Conservation (phyloP, 2,329 filamentous ascomycete species). For the Trichophyton rubrum region DNA sequence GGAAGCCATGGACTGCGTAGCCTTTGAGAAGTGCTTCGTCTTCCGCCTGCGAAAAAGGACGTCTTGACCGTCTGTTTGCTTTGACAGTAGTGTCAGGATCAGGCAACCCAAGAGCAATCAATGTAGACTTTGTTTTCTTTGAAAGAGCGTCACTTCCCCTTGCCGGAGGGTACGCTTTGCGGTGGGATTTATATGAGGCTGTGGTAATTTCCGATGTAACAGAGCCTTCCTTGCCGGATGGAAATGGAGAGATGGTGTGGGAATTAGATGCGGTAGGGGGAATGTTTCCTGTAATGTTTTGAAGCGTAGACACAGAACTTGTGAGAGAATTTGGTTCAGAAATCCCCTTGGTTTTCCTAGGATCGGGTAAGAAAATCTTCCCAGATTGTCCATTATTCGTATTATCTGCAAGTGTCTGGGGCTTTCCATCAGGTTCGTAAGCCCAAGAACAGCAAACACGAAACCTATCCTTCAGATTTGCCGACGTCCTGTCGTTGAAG, state of each 20-base stretch:
- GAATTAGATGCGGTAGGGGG: neutral
- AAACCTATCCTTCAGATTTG: slow-evolving; percentile 51
- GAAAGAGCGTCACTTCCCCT: slow-evolving; percentile 22
- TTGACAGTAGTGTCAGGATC: slow-evolving; percentile 37
- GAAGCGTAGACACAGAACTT: neutral
- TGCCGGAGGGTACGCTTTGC: neutral
- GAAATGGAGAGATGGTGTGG: neutral
- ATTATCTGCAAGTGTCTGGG: slow-evolving; percentile 16
- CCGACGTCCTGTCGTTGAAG: slow-evolving; percentile 47
- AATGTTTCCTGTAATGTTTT: neutral
- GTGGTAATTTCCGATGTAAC: neutral
- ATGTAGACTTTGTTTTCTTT: slow-evolving; percentile 21
- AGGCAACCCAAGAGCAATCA: slow-evolving; percentile 36
- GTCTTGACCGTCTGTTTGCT: slow-evolving; percentile 41
- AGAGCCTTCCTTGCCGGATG: neutral
- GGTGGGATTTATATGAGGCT: neutral
- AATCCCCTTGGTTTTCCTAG: slow-evolving; percentile 13
- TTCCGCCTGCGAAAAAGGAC: slow-evolving; percentile 44
- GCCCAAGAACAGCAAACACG: slow-evolving; percentile 43
- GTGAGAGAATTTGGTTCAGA: neutral
- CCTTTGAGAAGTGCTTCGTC: slow-evolving; percentile 47
- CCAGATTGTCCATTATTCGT: slow-evolving; percentile 8
- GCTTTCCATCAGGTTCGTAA: slow-evolving; percentile 29
- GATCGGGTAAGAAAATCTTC: slow-evolving; percentile 16
- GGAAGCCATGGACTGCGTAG: slow-evolving; percentile 46